These are phyloP conservation scores for Penicillium sp. DNA, from an alignment of 2,329 filamentous ascomycete species.

Conservation along the genomic window DNA sequence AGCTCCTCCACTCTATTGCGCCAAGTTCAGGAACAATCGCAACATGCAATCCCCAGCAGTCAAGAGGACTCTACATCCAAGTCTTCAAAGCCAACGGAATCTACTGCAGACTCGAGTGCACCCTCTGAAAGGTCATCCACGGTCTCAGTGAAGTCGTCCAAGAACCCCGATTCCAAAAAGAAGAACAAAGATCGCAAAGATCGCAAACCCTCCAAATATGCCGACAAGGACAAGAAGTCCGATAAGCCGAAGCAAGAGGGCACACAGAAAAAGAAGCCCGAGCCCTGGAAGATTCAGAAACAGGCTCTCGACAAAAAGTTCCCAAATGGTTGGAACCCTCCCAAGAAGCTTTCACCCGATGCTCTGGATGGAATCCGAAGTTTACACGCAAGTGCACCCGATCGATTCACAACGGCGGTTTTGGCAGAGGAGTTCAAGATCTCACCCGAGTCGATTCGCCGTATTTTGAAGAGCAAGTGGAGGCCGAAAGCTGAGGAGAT, in stretches of 20 bases:
- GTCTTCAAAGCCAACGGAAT: not conserved
- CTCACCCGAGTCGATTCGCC: slow-evolving; percentile 81
- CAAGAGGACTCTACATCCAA: too few species aligned
- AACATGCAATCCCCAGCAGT: not conserved
- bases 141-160: not conserved
- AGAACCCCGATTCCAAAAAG: not conserved
- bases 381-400: slow-evolving; percentile 74
- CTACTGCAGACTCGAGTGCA: not conserved
- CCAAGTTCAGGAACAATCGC: slow-evolving; percentile 4
- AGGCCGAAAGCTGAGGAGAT: slow-evolving; percentile 40
- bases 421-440: slow-evolving; percentile 79
- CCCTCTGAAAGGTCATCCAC: not conserved
- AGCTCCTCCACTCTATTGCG: slow-evolving; percentile 1
- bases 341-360: slow-evolving; percentile 86
- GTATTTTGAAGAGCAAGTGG: slow-evolving; percentile 69
- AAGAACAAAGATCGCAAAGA: not conserved
- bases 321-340: slow-evolving; percentile 73
- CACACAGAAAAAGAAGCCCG: slow-evolving; percentile 35
- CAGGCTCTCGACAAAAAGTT: slow-evolving; percentile 74
- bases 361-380: slow-evolving; percentile 86
- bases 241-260: slow-evolving; percentile 7
- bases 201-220: slow-evolving; percentile 1
- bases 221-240: slow-evolving; percentile 7
- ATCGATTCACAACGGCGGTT: slow-evolving; percentile 70
- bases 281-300: slow-evolving; percentile 76